Evolutionary conservation across 1,139 yeast genomes (phyloP), one percentile per base, ranked within the genome.

Genomic region (Zhuliangozyma blackwelliae): DNA sequence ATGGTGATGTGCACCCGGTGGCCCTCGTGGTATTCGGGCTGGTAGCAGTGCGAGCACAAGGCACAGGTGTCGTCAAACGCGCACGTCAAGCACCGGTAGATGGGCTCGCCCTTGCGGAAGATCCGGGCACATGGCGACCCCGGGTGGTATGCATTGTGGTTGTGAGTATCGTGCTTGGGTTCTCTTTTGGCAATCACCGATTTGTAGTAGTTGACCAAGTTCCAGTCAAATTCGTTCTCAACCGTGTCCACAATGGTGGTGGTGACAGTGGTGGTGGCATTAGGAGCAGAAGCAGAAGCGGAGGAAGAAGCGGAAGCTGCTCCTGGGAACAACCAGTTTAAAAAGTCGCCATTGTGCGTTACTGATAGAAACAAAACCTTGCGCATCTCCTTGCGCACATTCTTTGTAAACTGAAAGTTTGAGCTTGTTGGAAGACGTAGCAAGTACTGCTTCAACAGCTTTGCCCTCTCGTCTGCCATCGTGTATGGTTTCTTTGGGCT

Each of bases 51-150:
- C 7, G 82, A 74, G 54, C 98, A 92, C 21, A 92, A 62, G 0
- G 92, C 96, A 60, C 95, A 85, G 0, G 95, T 82, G 36, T 86
- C 95, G 54, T 87, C 96, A 37, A 75, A 72, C 0, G 89, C 92
- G 59, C 96, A 88, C 0, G 95, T 86, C 32, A 68, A 76, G 53
- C 96, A 88, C 32, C 94, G 67, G 54, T 84, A 85, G 3, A 89
- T 83, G 0, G 95, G 92, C 51, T 88, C 96, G n/a, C 96, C 96
- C 37, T 79, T 77, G 32, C 78, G 68, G 50, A 88, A 84, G 37
- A 82, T 79, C 27, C 84, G 67, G 2, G 89, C 85, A 59, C 96
- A 88, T 0, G 95, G 85, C 56, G 84, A 68, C 28, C 80, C 75
- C 10, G 78, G 74, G 51, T 87, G 95, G 31, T 65, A 64, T 4